These are phyloP conservation scores for Stagonosporopsis vannaccii DNA, from an alignment of 2,329 filamentous ascomycete species.

Conservation along the genomic window DNA sequence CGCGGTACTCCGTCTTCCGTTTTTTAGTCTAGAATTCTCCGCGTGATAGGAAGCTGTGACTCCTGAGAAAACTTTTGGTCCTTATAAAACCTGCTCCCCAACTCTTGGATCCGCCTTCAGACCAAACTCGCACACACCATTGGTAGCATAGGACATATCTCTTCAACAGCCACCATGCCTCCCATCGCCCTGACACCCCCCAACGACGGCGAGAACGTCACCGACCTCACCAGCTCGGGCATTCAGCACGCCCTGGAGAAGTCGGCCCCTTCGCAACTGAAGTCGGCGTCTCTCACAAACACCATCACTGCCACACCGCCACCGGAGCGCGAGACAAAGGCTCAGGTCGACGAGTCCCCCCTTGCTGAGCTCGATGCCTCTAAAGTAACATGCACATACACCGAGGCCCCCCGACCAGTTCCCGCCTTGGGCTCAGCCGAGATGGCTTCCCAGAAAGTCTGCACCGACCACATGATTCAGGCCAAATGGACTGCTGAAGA, in stretches of 20 bases:
- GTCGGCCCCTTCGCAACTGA: conserved; percentile 40
- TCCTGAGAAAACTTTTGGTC: conserved; percentile 28
- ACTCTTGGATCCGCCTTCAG: conserved; percentile 1
- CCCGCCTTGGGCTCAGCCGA: conserved; percentile 52
- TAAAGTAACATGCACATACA: conserved; percentile 51
- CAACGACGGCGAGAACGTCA: conserved; percentile 32
- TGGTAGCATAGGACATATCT: conserved; percentile 2
- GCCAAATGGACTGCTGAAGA: conserved; percentile 68
- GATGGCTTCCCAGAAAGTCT: conserved; percentile 52
- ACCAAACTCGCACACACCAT: conserved; percentile 3
- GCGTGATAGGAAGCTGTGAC: conserved; percentile 40
- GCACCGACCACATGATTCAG: conserved; percentile 90
- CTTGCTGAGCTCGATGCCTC: conserved; percentile 55
- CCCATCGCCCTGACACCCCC: conserved; percentile 45
- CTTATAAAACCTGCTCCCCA: conserved; percentile 27
- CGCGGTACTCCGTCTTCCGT: conserved; percentile 21
- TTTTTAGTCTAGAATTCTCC: conserved; percentile 18
- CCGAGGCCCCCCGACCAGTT: conserved; percentile 51
- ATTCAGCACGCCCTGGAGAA: conserved; percentile 42
- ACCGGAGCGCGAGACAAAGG: conserved; percentile 24
- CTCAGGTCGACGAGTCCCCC: conserved; percentile 25
- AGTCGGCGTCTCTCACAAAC: conserved; percentile 34
- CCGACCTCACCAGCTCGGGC: conserved; percentile 42
- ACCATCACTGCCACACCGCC: conserved; percentile 35
- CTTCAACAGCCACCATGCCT: conserved; percentile 29